Percentiles rank a stretch among this genome's conserved stretches.
These are phyloP conservation scores for Ascoidea rubescens DNA, from an alignment of 805 yeast genomes.

Conservation along the genomic window DNA sequence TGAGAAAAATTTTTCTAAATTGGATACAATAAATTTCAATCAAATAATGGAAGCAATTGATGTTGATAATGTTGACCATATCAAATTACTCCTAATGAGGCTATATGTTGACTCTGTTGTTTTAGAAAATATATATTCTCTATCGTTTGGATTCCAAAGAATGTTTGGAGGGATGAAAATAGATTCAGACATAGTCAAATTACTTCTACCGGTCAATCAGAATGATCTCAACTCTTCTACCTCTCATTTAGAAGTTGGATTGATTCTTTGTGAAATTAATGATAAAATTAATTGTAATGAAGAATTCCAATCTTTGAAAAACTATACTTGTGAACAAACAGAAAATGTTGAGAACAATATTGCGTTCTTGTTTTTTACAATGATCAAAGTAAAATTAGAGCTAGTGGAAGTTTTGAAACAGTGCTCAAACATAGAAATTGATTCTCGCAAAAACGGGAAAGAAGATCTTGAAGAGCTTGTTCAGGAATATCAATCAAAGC, in stretches of 20 bases:
- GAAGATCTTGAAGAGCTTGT: not conserved
- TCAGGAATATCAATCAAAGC: slow-evolving; percentile 1
- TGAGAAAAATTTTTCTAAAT: not conserved
- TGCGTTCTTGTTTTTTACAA: slow-evolving; percentile 13
- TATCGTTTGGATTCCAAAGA: slow-evolving; percentile 36
- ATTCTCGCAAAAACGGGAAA: not conserved
- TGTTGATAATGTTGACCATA: slow-evolving; percentile 14
- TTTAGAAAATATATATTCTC: slow-evolving; percentile 36
- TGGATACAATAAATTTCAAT: not conserved
- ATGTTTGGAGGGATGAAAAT: slow-evolving; percentile 13
- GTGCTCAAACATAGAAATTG: slow-evolving; percentile 8
- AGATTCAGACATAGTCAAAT: slow-evolving; percentile 11
- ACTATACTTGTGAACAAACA: not conserved
- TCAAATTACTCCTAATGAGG: slow-evolving; percentile 22
- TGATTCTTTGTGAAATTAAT: slow-evolving; percentile 11
- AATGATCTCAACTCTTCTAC: slow-evolving; percentile 9
- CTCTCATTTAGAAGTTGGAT: slow-evolving; percentile 16
- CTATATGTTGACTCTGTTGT: slow-evolving; percentile 32
- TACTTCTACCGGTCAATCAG: slow-evolving; percentile 5
- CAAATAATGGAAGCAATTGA: not conserved
- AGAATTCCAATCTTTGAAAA: not conserved
- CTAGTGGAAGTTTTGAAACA: slow-evolving; percentile 20
- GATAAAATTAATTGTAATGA: not conserved
- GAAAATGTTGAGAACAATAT: not conserved
- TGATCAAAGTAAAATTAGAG: slow-evolving; percentile 21